A percentile compares a stretch with the other conserved stretches of the same genome.
Conservation (phyloP, 495 filamentous ascomycete species). For the Penicillium desertorum region DNA sequence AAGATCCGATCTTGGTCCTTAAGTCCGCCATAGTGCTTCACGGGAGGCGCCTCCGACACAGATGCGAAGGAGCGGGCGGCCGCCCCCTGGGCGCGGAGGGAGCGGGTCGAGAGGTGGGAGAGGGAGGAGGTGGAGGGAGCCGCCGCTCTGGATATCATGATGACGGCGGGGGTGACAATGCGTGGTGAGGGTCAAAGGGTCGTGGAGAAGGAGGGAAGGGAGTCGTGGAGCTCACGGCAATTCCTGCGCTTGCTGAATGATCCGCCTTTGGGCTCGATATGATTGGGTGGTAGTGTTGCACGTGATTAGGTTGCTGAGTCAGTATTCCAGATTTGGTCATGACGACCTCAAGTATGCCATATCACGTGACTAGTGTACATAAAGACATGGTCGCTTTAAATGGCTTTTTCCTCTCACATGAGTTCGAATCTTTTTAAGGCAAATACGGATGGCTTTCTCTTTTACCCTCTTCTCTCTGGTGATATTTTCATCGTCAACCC, state of each 20-base stretch:
- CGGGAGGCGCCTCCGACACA: conserved; percentile 78
- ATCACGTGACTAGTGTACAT: background rate
- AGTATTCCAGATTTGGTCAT: conserved; percentile 14
- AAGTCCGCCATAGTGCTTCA: conserved; percentile 76
- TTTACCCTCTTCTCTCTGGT: background rate
- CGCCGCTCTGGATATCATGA: conserved; percentile 54
- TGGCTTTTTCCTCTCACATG: background rate
- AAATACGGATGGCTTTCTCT: background rate
- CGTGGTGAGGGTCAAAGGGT: conserved; percentile 27
- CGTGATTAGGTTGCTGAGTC: conserved; percentile 32
- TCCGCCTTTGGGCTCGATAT: conserved; percentile 42
- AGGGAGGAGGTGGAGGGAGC: conserved; percentile 51
- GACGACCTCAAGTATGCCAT: conserved; percentile 11
- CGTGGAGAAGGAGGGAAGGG: conserved; percentile 31
- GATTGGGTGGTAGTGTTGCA: conserved; percentile 36
- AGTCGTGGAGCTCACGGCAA: conserved; percentile 39
- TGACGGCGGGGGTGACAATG: conserved; percentile 40
- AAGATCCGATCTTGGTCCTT: conserved; percentile 97
- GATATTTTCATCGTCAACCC: background rate
- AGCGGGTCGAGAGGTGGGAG: conserved; percentile 54
- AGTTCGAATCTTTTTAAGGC: background rate
- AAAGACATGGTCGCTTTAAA: background rate
- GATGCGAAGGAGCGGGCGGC: conserved; percentile 76
- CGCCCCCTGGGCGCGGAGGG: conserved; percentile 51
- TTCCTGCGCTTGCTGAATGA: conserved; percentile 50